Evolutionary conservation across 371 early-diverging fungal species (phyloP).

Genomic region (Gilbertella persicaria): DNA sequence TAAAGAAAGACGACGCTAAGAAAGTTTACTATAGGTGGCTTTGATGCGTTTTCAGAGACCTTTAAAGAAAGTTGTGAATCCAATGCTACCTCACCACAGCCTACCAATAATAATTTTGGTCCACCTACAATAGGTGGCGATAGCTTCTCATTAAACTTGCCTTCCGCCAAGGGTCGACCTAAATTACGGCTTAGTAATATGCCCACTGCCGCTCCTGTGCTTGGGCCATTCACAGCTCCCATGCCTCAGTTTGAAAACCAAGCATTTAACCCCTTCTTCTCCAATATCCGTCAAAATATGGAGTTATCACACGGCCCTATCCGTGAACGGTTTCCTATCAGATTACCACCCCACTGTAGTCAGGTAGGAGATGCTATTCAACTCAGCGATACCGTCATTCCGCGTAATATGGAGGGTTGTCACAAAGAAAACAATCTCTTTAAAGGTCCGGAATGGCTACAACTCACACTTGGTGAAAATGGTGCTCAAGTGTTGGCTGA

Average conservation of each 20-base stretch:
- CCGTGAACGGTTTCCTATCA: constrained; percentile 40
- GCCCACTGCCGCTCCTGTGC: constrained; percentile 21
- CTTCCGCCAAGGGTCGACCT: constrained; percentile 29
- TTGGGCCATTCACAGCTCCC: constrained; percentile 45
- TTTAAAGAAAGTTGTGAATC: constrained; percentile 36
- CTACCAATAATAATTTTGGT: constrained; percentile 6
- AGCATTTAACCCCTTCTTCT: constrained; percentile 44
- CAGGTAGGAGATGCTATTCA: constrained; percentile 1
- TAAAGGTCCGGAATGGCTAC: constrained; percentile 36
- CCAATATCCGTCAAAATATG: constrained; percentile 45
- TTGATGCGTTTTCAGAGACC: constrained; percentile 31
- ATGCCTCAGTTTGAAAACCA: constrained; percentile 45
- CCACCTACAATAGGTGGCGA: constrained; percentile 19
- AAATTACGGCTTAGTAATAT: constrained; percentile 29
- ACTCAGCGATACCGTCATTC: not conserved
- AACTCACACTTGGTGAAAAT: constrained; percentile 21
- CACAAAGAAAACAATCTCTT: constrained; percentile 16
- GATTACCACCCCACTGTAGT: constrained; percentile 24
- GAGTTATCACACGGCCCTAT: constrained; percentile 39
- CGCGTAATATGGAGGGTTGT: constrained; percentile 28
- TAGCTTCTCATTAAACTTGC: constrained; percentile 15
- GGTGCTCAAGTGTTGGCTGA: constrained; percentile 42
- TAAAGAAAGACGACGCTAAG: not conserved
- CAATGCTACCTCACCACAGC: not conserved
- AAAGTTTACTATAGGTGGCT: constrained; percentile 38